phyloP scores from a whole-genome alignment of 2,329 filamentous ascomycete species.

The Aspergillus floridensis region DNA sequence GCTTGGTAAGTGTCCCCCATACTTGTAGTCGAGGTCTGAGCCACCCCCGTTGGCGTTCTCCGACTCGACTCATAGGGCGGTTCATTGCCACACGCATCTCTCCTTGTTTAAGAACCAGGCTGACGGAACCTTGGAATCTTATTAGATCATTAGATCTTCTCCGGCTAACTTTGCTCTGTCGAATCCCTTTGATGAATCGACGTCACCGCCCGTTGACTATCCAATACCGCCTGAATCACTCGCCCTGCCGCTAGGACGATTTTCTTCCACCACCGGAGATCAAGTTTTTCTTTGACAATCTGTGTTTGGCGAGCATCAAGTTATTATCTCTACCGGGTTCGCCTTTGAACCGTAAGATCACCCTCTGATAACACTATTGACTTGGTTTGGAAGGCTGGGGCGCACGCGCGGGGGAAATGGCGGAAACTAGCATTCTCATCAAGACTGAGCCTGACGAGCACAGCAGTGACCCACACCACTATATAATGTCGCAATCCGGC shows the following conservation, averaged over 20 bases:
- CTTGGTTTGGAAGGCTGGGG: slow-evolving; percentile 13
- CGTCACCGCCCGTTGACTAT: background rate
- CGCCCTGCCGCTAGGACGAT: background rate
- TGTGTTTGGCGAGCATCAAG: background rate
- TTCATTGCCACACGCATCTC: background rate
- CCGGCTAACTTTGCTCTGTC: background rate
- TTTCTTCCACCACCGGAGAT: background rate
- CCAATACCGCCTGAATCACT: background rate
- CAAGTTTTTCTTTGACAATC: background rate
- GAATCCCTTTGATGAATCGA: slow-evolving; percentile 3
- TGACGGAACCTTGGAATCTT: background rate
- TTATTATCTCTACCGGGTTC: slow-evolving; percentile 3
- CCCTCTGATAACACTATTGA: slow-evolving; percentile 13
- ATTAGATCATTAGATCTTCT: background rate
- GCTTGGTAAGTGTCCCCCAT: slow-evolving; percentile 1
- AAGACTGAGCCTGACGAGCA: slow-evolving; percentile 67
- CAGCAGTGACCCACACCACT: slow-evolving; percentile 52
- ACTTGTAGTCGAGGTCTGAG: slow-evolving; percentile 5
- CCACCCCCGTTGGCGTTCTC: background rate
- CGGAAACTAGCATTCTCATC: slow-evolving; percentile 60
- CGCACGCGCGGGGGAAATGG: slow-evolving; percentile 42
- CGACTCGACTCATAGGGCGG: background rate
- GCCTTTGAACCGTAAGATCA: slow-evolving; percentile 21
- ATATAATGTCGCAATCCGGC: slow-evolving; percentile 49
- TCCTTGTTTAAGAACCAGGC: background rate